A percentile compares a stretch with the other conserved stretches of the same genome.
Evolutionary conservation across 768 basidiomycete genomes (phyloP).

Genomic region (Leccinum disarticulatum): DNA sequence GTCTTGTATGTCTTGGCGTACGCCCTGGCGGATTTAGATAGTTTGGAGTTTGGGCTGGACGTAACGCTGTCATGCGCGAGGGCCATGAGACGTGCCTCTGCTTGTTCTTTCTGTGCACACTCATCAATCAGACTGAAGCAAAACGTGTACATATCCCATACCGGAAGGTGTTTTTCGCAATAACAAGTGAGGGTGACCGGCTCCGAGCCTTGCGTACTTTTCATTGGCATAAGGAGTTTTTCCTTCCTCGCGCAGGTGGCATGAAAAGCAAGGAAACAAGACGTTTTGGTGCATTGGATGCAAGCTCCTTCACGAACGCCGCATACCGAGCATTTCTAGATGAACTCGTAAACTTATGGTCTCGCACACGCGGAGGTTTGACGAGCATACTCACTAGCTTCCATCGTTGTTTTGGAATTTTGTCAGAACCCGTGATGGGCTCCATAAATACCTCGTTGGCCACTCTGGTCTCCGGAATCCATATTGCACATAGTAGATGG

Average conservation of each 20-base stretch:
- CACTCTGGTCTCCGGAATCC: constrained; percentile 93
- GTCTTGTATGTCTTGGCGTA: constrained; percentile 91
- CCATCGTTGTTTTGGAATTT: constrained; percentile 89
- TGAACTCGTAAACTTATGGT: constrained; percentile 10
- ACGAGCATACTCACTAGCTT: constrained; percentile 66
- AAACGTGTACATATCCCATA: constrained; percentile 37
- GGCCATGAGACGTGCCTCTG: constrained; percentile 56
- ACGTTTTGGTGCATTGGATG: constrained; percentile 90
- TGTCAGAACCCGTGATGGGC: constrained; percentile 87
- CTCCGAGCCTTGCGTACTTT: constrained; percentile 73
- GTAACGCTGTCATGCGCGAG: constrained; percentile 46
- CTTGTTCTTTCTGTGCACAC: constrained; percentile 59
- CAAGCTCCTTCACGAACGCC: constrained; percentile 74
- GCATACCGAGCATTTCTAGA: constrained; percentile 64
- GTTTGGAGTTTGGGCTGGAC: constrained; percentile 41
- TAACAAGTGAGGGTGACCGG: constrained; percentile 72
- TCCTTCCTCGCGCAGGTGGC: constrained; percentile 89
- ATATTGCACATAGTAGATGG: constrained; percentile 94
- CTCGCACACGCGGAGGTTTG: neutral
- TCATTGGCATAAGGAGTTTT: constrained; percentile 85
- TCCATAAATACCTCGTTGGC: constrained; percentile 98
- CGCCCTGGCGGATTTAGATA: constrained; percentile 82
- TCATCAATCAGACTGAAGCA: neutral
- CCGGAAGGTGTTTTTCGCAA: constrained; percentile 91
- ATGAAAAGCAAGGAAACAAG: constrained; percentile 93